Evolutionary conservation across 768 basidiomycete species (phyloP), one percentile per base, ranked within the genome.

Genomic region (Megacollybia marginata): DNA sequence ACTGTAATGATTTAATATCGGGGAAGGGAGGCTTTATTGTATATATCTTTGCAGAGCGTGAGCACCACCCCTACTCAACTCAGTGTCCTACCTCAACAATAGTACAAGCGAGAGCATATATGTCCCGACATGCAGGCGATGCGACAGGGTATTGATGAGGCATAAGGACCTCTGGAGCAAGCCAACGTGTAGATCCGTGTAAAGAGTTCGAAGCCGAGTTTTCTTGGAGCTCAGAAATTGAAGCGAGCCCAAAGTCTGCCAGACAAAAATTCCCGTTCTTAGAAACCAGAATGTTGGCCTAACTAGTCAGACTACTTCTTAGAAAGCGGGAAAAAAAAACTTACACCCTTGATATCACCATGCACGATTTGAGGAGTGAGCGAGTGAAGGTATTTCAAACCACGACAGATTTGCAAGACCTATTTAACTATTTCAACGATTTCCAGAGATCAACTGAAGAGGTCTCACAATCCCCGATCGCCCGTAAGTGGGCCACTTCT

Each of bases 331-430:
- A 7, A 34, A 33, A 2, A 11, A 46, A 31, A n/a, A 23, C 65
- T 43, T 55, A 71, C 71, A 9, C 68, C 64, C 57, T 71, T 72
- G 44, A 74, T 58, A 49, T 74, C 72, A 36, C 66, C 67, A 33
- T 74, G 73, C 19, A 66, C 57, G 16, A 74, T 62, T 7, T 69
- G 71, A 20, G 73, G 72, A 46, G 62, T 56, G 48, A 65, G 64
- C 13, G 48, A 53, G 45, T 74, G 72, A 31, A 74, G 52, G 45
- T 74, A 71, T 36, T 60, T 59, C 16, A 73, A 50, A 20, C 69
- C 72, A 12, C 20, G 35, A 32, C 31, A 46, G 18, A 47, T 36
- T 31, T 42, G 20, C 7, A 2, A 13, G n/a, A 48, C 15, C 28
- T 45, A 23, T 38, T 11, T 32, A 5, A 13, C 46, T 31, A 51